Conservation (phyloP, 2,329 filamentous ascomycete species). For the Lasiodiplodia gonubiensis region DNA sequence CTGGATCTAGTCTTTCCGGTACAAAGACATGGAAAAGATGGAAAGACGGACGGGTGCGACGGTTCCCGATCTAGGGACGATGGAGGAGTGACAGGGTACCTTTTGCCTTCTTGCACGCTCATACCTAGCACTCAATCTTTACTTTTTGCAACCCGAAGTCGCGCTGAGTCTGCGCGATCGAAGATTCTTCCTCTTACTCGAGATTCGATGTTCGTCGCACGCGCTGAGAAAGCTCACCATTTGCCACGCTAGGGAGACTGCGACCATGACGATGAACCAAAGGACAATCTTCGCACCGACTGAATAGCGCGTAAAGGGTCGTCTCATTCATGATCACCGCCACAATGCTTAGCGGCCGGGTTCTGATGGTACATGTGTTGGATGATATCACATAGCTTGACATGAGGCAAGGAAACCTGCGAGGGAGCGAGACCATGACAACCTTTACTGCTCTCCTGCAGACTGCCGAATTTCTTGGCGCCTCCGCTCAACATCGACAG, state of each 20-base stretch:
- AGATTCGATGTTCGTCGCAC: background rate
- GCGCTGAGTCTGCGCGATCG: background rate
- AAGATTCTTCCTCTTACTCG: background rate
- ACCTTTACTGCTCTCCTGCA: conserved; percentile 9
- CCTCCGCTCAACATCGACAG: conserved; percentile 41
- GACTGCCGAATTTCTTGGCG: conserved; percentile 39
- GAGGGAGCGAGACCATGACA: background rate
- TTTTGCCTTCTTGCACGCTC: background rate
- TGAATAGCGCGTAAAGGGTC: background rate
- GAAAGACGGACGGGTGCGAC: background rate
- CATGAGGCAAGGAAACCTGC: background rate
- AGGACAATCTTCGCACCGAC: background rate
- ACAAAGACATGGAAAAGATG: background rate
- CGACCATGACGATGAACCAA: background rate
- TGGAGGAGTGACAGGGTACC: background rate
- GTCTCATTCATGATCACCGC: conserved; percentile 14
- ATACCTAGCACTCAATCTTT: background rate
- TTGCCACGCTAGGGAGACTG: background rate
- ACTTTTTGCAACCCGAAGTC: background rate
- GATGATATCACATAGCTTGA: conserved; percentile 10
- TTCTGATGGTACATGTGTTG: conserved; percentile 3
- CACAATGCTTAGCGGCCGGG: background rate
- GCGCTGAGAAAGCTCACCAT: background rate
- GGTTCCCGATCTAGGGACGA: background rate
- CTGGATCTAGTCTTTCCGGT: background rate